Evolutionary conservation across 768 basidiomycete species (phyloP).

Genomic region (Lactifluus volemus): DNA sequence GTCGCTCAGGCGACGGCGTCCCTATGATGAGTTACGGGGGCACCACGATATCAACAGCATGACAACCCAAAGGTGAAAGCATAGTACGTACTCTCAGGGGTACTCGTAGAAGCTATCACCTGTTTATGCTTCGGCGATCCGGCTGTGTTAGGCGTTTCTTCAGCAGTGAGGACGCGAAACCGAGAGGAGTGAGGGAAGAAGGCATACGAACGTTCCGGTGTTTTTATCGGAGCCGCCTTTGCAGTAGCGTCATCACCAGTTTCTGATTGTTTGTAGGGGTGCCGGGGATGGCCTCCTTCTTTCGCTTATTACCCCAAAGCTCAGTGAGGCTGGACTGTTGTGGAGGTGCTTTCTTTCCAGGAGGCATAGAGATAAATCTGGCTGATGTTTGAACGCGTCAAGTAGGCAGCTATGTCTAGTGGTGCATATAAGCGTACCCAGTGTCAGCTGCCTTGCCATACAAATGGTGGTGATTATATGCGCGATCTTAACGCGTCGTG

Average conservation of each 20-base stretch:
- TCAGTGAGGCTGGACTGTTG: constrained; percentile 75
- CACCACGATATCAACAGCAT: no score
- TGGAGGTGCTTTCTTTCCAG: constrained; percentile 54
- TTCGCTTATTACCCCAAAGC: constrained; percentile 54
- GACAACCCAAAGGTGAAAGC: no score
- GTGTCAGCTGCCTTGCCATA: constrained; percentile 70
- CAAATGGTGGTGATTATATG: background rate
- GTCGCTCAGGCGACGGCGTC: constrained; percentile 22
- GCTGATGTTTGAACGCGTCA: constrained; percentile 31
- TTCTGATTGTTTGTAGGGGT: constrained; percentile 1
- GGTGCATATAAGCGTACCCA: constrained; percentile 34
- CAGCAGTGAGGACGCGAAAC: background rate
- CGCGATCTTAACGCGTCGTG: constrained; percentile 11
- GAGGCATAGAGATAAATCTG: constrained; percentile 72
- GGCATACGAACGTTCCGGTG: constrained; percentile 6
- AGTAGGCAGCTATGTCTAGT: background rate
- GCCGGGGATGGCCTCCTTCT: constrained; percentile 23
- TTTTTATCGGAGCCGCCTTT: background rate
- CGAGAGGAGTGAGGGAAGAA: background rate
- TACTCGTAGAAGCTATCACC: background rate
- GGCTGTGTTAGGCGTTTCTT: background rate
- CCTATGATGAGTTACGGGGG: background rate
- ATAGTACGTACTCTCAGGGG: background rate
- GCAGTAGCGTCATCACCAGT: background rate
- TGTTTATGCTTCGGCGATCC: constrained; percentile 10